Conservation (phyloP, 768 basidiomycete species). For the Calvatia gigantea region DNA sequence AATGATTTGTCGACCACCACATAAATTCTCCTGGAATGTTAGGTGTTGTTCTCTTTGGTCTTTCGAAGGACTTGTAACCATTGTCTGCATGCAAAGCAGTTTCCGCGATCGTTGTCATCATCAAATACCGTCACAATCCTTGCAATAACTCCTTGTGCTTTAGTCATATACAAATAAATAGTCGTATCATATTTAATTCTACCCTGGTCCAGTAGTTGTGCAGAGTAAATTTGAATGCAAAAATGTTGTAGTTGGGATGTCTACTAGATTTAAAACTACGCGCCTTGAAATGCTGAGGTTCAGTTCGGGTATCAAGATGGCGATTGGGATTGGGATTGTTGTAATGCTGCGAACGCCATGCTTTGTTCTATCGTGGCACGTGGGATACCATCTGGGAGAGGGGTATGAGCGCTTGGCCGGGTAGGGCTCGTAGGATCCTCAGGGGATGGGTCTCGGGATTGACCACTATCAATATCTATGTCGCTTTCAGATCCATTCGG, state of each 20-base stretch:
- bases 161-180: conserved; percentile 15
- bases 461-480: conserved; percentile 49
- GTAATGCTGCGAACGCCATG: conserved; percentile 75
- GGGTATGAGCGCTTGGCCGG: conserved; percentile 25
- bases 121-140: conserved; percentile 14
- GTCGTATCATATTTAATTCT: conserved; percentile 15
- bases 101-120: conserved; percentile 13
- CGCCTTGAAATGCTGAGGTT: not conserved
- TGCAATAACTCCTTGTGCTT: conserved; percentile 14
- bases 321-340: conserved; percentile 38
- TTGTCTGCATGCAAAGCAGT: conserved; percentile 14
- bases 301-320: conserved; percentile 9
- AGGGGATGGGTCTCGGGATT: conserved; percentile 54
- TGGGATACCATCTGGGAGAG: conserved; percentile 39
- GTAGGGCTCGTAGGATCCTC: conserved; percentile 24
- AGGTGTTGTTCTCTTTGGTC: conserved; percentile 11
- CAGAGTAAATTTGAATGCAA: conserved; percentile 11
- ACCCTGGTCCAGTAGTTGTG: conserved; percentile 13
- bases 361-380: conserved; percentile 79
- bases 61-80: conserved; percentile 13
- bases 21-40: conserved; percentile 6
- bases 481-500: conserved; percentile 51
- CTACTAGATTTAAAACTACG: conserved; percentile 2
- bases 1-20: conserved; percentile 9
- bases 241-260: conserved; percentile 9